Evolutionary conservation across 2,329 filamentous ascomycete species (phyloP), one percentile per base, ranked within the genome.

Genomic region (Cercospora beticola): DNA sequence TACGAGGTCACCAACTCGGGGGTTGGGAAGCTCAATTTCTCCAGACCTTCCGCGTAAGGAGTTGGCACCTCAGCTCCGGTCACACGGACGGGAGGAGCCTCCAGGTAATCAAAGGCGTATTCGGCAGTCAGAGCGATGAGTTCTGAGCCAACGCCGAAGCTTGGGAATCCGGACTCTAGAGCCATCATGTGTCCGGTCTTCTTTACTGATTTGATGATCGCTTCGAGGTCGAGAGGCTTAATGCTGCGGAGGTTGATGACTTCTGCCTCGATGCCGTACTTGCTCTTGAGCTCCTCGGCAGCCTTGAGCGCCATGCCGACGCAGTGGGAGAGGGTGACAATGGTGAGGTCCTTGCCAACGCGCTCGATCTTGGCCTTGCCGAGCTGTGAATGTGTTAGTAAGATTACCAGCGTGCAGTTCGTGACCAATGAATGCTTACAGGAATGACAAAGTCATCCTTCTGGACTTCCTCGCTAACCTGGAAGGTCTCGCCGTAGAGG

Each of bases 301-400:
- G 94, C 95, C 62, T 89, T 85, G 68, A 99, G 87, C 73, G 92
- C 91, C 84, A 97, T 94, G 73, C 95, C 95, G 72, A 99, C 95
- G 81, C 92, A 97, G 81, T 95, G 93, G 74, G 95, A 98, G 70
- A 97, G 87, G 62, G 94, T 90, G 72, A 99, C 94, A 72, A 99
- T 92, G 79, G 95, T 99, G 75, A 99, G 84, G 81, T 99, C 95
- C 85, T 94, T 97, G 82, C 95, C 95, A 70, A 89, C 86, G 78
- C 95, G 94, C 87, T 99, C 95, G 79, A 99, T 92, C 89, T 99
- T 99, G 83, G 95, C 95, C 87, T 99, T 99, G 82, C 95, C 95
- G 80, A 99, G 93, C 84, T 65, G 54, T 43, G n/a, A 5, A 14
- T 14, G 18, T 21, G 23, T 65, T 5, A 65, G 62, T 84, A 65